Percentiles rank a stretch among this genome's conserved stretches.
phyloP scores from a whole-genome alignment of 2,329 filamentous ascomycete genomes.

The Fragosphaeria purpurea region DNA sequence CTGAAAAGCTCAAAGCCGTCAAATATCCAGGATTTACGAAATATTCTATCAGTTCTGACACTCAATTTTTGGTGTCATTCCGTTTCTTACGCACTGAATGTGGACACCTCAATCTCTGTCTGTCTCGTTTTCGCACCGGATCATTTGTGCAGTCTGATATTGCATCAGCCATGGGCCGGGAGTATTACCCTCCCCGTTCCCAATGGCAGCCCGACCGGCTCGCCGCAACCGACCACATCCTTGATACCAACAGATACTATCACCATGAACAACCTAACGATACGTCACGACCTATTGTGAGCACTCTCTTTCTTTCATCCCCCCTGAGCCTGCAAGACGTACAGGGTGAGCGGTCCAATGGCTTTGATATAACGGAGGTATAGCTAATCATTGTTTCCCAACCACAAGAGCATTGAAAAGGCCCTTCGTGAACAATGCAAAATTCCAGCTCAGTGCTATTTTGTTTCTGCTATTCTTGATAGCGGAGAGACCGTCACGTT shows the following conservation, averaged over 20 bases:
- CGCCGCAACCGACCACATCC: constrained; percentile 8
- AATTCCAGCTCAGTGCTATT: constrained; percentile 41
- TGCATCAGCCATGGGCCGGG: constrained; percentile 13
- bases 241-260: constrained; percentile 10
- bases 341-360: too few relatives aligned
- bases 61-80: too few relatives aligned
- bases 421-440: constrained; percentile 42
- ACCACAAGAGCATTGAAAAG: constrained; percentile 29
- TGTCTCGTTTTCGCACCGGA: not conserved
- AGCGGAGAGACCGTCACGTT: constrained; percentile 37
- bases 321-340: not conserved
- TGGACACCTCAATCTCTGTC: not conserved
- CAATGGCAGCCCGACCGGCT: constrained; percentile 15
- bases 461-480: constrained; percentile 40
- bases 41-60: too few relatives aligned
- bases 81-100: too few relatives aligned
- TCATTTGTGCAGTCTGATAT: not conserved
- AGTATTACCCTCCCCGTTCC: constrained; percentile 12
- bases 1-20: too few relatives aligned
- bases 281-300: constrained; percentile 17
- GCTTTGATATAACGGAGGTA: too few relatives aligned
- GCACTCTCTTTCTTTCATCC: not conserved
- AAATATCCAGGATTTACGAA: too few relatives aligned
- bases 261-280: constrained; percentile 10
- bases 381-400: too few relatives aligned